Evolutionary conservation across 148 eudicot genomes (phyloP).

Genomic region (Selenicereus undatus): DNA sequence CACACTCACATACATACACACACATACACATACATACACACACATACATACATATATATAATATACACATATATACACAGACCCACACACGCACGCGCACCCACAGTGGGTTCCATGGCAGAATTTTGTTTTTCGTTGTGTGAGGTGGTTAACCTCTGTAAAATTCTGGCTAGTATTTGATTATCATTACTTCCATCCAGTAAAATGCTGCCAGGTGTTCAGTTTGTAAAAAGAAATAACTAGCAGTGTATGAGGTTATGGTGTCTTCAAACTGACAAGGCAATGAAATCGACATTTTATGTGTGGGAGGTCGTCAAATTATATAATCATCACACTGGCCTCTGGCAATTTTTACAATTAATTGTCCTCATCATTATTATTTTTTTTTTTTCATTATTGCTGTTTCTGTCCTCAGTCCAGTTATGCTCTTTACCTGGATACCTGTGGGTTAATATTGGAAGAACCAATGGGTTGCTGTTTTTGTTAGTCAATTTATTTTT

Average conservation of each 20-base stretch:
- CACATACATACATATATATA: too few species aligned
- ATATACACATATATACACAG: too few species aligned
- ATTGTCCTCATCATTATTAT: background rate
- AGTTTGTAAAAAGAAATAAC: background rate
- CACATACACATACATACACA: too few species aligned
- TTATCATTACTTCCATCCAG: constrained; percentile 6
- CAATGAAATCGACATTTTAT: background rate
- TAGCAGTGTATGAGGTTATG: background rate
- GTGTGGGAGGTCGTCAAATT: background rate
- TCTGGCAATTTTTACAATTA: background rate
- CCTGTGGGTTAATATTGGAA: too few species aligned
- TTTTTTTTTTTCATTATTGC: background rate
- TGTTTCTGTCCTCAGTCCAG: background rate
- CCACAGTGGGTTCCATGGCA: too few species aligned
- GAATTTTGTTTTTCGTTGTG: background rate
- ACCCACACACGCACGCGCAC: too few species aligned
- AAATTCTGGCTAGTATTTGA: constrained; percentile 1
- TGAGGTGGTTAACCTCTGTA: constrained; percentile 4
- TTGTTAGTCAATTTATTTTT: too few species aligned
- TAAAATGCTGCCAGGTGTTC: constrained; percentile 4
- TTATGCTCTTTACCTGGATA: too few species aligned
- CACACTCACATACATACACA: too few species aligned
- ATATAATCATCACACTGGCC: background rate
- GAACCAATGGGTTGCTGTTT: too few species aligned
- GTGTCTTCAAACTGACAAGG: background rate